These are phyloP conservation scores for Sporothrix mexicana DNA, from an alignment of 2,329 filamentous ascomycete species.

Conservation along the genomic window DNA sequence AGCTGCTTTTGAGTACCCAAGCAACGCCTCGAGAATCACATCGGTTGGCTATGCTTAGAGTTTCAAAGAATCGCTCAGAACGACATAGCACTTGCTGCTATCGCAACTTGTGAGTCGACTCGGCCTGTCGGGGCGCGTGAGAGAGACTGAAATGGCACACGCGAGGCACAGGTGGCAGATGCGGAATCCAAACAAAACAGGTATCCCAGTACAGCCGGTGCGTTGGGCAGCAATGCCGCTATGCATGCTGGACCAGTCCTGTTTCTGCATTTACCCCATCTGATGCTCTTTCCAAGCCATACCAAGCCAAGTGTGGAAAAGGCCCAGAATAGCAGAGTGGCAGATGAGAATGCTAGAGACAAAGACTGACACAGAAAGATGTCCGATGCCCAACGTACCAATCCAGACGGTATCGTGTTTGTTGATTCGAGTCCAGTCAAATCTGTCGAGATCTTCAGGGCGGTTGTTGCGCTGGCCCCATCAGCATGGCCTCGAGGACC, in stretches of 20 bases:
- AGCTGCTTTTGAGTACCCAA: background rate
- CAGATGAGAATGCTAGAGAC: background rate
- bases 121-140: background rate
- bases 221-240: constrained; percentile 22
- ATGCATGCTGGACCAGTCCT: constrained; percentile 10
- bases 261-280: constrained; percentile 17
- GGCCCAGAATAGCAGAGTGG: background rate
- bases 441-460: constrained; percentile 1
- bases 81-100: background rate
- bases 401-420: background rate
- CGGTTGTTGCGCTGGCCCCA: background rate
- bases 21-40: background rate
- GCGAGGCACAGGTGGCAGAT: background rate
- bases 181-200: constrained; percentile 4
- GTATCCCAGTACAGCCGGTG: background rate
- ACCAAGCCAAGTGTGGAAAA: background rate
- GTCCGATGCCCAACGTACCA: constrained; percentile 16
- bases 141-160: background rate
- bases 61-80: background rate
- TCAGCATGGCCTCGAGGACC: background rate
- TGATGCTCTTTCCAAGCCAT: background rate
- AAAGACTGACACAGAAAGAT: background rate
- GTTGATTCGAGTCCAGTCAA: constrained; percentile 12
- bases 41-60: background rate
- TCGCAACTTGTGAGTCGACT: constrained; percentile 2